These are phyloP conservation scores for Globisporangium nunn DNA, from an alignment of 352 stramenopile genomes.

Conservation along the genomic window DNA sequence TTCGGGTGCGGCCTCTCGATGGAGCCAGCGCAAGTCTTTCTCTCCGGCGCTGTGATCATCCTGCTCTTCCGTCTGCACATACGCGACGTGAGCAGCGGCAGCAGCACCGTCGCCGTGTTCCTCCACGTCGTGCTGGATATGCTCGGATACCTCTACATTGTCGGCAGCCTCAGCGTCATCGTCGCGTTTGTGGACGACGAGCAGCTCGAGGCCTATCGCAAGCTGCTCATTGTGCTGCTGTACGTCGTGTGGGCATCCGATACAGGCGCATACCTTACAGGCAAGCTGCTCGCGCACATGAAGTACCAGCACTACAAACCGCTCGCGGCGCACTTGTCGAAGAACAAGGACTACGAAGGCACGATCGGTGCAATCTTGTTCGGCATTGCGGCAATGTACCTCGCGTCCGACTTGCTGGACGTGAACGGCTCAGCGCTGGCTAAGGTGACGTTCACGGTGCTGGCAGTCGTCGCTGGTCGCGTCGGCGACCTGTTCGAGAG, in stretches of 20 bases:
- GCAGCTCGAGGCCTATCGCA: slow-evolving; percentile 41
- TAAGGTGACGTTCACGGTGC: slow-evolving; percentile 74
- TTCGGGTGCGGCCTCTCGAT: slow-evolving; percentile 47
- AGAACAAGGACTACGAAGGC: slow-evolving; percentile 96
- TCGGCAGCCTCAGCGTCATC: slow-evolving; percentile 54
- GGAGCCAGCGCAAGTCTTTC: slow-evolving; percentile 39
- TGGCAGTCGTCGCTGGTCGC: slow-evolving; percentile 90
- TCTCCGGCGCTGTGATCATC: slow-evolving; percentile 47
- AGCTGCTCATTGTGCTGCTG: slow-evolving; percentile 59
- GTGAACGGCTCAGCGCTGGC: slow-evolving; percentile 75
- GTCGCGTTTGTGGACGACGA: slow-evolving; percentile 63
- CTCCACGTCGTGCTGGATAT: slow-evolving; percentile 52
- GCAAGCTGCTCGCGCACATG: slow-evolving; percentile 82
- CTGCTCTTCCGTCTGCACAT: slow-evolving; percentile 38
- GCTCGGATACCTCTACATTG: slow-evolving; percentile 63
- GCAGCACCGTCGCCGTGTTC: slow-evolving; percentile 12
- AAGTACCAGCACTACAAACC: slow-evolving; percentile 81
- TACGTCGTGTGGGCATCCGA: slow-evolving; percentile 83
- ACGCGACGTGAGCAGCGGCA: slow-evolving; percentile 7
- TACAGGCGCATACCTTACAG: slow-evolving; percentile 92
- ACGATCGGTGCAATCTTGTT: slow-evolving; percentile 83
- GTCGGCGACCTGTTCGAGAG: slow-evolving; percentile 94
- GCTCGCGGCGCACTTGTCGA: slow-evolving; percentile 84
- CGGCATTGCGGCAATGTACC: slow-evolving; percentile 82
- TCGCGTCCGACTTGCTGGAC: slow-evolving; percentile 61